phyloP scores from a whole-genome alignment of 192 early-diverging fungal genomes.

The Dissophora ornata region DNA sequence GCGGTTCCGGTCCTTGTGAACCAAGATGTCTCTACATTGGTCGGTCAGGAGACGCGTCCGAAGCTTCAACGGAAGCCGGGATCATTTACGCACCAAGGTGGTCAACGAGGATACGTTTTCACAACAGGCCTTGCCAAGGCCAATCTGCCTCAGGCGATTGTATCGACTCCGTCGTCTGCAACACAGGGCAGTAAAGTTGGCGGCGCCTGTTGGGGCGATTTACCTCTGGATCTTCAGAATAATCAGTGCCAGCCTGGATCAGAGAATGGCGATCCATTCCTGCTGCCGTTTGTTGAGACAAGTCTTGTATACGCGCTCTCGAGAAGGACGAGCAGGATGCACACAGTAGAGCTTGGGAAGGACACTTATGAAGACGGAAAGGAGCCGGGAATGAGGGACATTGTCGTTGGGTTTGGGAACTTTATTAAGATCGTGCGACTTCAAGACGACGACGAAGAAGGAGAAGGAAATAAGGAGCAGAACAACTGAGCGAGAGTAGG shows the following conservation, averaged over 20 bases:
- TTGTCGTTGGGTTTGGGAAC: conserved; percentile 51
- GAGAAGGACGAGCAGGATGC: neutral
- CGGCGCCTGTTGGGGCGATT: too few relatives aligned
- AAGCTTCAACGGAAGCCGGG: conserved; percentile 35
- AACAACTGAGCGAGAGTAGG: neutral
- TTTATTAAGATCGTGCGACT: conserved; percentile 46
- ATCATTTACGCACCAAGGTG: conserved; percentile 7
- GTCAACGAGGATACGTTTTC: conserved; percentile 34
- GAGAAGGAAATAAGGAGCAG: conserved; percentile 1
- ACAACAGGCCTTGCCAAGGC: neutral
- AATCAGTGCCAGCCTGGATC: neutral
- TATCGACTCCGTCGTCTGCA: neutral
- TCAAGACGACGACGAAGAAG: conserved; percentile 34
- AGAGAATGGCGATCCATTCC: conserved; percentile 8
- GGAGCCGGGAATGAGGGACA: conserved; percentile 17
- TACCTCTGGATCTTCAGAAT: neutral
- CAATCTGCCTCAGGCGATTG: conserved; percentile 1
- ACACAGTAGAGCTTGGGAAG: too few relatives aligned
- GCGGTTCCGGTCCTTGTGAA: conserved; percentile 14
- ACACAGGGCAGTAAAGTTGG: too few relatives aligned
- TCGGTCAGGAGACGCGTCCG: conserved; percentile 2
- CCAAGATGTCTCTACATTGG: neutral
- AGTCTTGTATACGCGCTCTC: conserved; percentile 19
- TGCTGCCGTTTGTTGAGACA: conserved; percentile 48
- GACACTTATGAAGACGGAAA: neutral